phyloP scores from a whole-genome alignment of 1,284 basidiomycete species.

The Ustilago xerochloae region DNA sequence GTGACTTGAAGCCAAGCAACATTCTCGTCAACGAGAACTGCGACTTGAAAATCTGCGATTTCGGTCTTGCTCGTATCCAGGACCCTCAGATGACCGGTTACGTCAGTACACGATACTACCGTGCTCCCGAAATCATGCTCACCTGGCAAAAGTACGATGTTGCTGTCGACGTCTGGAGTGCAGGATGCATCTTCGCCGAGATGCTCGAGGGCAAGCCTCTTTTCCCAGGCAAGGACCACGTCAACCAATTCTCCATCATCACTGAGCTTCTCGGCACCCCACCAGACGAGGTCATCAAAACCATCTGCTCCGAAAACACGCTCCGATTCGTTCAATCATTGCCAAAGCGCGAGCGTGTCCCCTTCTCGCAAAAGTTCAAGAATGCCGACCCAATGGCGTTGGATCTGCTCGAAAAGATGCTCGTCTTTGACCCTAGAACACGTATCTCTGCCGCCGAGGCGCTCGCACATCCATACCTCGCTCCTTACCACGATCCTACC shows the following conservation, averaged over 20 bases:
- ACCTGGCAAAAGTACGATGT: constrained; percentile 99
- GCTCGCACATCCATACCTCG: constrained; percentile 92
- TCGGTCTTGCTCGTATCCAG: constrained; percentile 89
- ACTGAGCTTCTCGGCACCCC: constrained; percentile 97
- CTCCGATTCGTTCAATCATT: constrained; percentile 98
- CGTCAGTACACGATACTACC: constrained; percentile 97
- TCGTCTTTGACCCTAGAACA: constrained; percentile 97
- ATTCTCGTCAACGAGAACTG: constrained; percentile 99
- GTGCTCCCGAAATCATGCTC: constrained; percentile 99
- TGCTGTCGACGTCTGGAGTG: constrained; percentile 97
- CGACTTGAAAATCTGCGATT: constrained; percentile 99
- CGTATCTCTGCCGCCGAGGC: constrained; percentile 93
- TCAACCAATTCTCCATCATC: constrained; percentile 99
- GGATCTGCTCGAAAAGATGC: constrained; percentile 97
- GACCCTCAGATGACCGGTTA: constrained; percentile 99
- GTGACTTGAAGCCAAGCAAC: constrained; percentile 96
- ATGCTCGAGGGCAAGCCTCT: constrained; percentile 99
- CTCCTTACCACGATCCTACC: constrained; percentile 97
- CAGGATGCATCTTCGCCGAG: constrained; percentile 99
- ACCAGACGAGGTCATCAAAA: constrained; percentile 98
- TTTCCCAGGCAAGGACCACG: constrained; percentile 99
- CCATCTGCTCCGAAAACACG: constrained; percentile 97
- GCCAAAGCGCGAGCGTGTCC: constrained; percentile 93
- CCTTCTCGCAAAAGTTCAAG: constrained; percentile 92
- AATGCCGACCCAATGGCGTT: constrained; percentile 92